Percentiles rank a stretch among this genome's conserved stretches.
These are phyloP conservation scores for Xerocomus nothofagi DNA, from an alignment of 1,284 basidiomycete species.

Conservation along the genomic window DNA sequence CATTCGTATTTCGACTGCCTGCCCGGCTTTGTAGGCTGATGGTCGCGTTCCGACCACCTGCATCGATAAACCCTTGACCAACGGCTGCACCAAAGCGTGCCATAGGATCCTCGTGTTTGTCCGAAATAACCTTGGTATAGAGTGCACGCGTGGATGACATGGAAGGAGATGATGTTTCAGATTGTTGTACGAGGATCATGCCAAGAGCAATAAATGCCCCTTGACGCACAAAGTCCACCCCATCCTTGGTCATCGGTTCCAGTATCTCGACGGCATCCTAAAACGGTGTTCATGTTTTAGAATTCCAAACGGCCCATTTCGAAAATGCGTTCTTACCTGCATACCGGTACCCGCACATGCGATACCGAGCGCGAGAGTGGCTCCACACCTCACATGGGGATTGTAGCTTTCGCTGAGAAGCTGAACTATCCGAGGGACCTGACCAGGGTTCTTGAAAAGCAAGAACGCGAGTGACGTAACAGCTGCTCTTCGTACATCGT, in stretches of 20 bases:
- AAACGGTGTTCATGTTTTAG: constrained; percentile 4
- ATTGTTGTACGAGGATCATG: constrained; percentile 95
- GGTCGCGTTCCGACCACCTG: constrained; percentile 92
- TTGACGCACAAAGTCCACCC: constrained; percentile 96
- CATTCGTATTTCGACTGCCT: constrained; percentile 87
- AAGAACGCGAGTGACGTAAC: constrained; percentile 94
- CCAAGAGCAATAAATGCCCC: constrained; percentile 94
- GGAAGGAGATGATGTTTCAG: constrained; percentile 84
- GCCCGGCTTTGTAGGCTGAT: constrained; percentile 90
- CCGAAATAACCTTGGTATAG: constrained; percentile 85
- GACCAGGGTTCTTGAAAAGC: constrained; percentile 91
- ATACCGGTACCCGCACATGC: constrained; percentile 97
- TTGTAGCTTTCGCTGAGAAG: constrained; percentile 96
- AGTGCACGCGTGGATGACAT: constrained; percentile 76
- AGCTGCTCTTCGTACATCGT: constrained; percentile 92
- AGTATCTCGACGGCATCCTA: constrained; percentile 92
- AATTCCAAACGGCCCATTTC: neutral
- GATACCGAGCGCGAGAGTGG: constrained; percentile 91
- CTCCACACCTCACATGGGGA: constrained; percentile 95
- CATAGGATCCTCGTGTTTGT: constrained; percentile 98
- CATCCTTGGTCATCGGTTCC: constrained; percentile 95
- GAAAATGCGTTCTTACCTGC: constrained; percentile 49
- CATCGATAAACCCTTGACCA: constrained; percentile 94
- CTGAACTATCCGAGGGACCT: constrained; percentile 94
- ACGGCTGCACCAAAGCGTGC: constrained; percentile 94